Conservation (phyloP, 345 rosid genomes). For the Diplotaxis tenuifolia region DNA sequence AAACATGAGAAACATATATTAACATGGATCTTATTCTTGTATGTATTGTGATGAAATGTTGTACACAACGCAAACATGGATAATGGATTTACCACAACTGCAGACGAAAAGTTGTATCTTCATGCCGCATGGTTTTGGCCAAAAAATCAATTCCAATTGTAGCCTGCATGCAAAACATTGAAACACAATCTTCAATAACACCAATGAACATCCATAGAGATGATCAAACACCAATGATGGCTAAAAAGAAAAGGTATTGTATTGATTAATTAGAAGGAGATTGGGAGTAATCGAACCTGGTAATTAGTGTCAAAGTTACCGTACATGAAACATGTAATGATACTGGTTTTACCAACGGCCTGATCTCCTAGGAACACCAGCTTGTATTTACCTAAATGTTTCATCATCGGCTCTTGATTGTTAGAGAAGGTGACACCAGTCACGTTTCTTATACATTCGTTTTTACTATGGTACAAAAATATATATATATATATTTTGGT, state of each 20-base stretch:
- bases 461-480: neutral
- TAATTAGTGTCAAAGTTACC: slow-evolving; percentile 78
- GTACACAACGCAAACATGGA: neutral
- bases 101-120: slow-evolving; percentile 76
- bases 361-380: slow-evolving; percentile 78
- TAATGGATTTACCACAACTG: slow-evolving; percentile 57
- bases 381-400: slow-evolving; percentile 63
- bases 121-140: slow-evolving; percentile 82
- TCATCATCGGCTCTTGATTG: slow-evolving; percentile 32
- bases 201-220: neutral
- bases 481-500: neutral
- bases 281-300: slow-evolving; percentile 44
- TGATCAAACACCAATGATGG: neutral
- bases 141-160: slow-evolving; percentile 85
- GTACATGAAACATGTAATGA: slow-evolving; percentile 85
- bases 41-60: neutral
- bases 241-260: neutral
- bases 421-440: neutral
- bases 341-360: slow-evolving; percentile 76
- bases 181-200: neutral
- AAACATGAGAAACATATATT: neutral
- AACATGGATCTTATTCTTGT: neutral
- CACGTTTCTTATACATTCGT: slow-evolving; percentile 8
- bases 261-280: neutral
- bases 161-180: slow-evolving; percentile 43